phyloP scores from a whole-genome alignment of 805 yeast species.

The Candida ortonii region DNA sequence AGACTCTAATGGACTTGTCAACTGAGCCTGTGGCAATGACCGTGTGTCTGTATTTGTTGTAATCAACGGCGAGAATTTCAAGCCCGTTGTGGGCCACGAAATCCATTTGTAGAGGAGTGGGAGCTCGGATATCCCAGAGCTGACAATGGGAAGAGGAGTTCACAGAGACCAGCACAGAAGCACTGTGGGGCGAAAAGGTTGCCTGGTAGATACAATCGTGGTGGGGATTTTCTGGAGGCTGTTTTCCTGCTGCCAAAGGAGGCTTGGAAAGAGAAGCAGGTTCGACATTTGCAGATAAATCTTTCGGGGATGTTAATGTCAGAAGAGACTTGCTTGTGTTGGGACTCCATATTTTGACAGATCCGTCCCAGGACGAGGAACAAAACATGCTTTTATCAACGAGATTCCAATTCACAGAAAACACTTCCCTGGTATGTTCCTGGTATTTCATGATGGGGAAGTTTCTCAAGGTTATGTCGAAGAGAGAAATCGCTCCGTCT shows the following conservation, averaged over 20 bases:
- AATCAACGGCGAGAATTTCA: constrained; percentile 79
- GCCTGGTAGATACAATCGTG: constrained; percentile 76
- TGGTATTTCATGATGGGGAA: constrained; percentile 73
- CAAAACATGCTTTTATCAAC: constrained; percentile 56
- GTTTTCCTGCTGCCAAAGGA: constrained; percentile 39
- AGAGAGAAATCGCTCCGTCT: constrained; percentile 82
- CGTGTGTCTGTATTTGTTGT: constrained; percentile 82
- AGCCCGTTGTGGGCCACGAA: constrained; percentile 75
- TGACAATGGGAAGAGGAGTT: constrained; percentile 73
- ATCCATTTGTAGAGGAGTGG: constrained; percentile 57
- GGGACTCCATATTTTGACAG: constrained; percentile 77
- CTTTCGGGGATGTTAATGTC: constrained; percentile 44
- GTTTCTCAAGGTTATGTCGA: constrained; percentile 64
- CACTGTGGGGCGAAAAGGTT: constrained; percentile 80
- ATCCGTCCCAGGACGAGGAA: constrained; percentile 90
- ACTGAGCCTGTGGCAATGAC: constrained; percentile 90
- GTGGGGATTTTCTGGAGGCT: constrained; percentile 32
- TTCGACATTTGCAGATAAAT: constrained; percentile 20
- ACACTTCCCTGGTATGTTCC: constrained; percentile 59
- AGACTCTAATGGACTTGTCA: constrained; percentile 75
- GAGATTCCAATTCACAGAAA: constrained; percentile 37
- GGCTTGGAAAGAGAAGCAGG: constrained; percentile 10
- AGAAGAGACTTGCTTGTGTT: constrained; percentile 51
- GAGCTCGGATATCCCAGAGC: constrained; percentile 77
- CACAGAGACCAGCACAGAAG: constrained; percentile 63